Percentiles rank a stretch among this genome's conserved stretches.
Evolutionary conservation across 2,329 filamentous ascomycete species (phyloP).

Genomic region (Pseudophaeomoniella oleicola): DNA sequence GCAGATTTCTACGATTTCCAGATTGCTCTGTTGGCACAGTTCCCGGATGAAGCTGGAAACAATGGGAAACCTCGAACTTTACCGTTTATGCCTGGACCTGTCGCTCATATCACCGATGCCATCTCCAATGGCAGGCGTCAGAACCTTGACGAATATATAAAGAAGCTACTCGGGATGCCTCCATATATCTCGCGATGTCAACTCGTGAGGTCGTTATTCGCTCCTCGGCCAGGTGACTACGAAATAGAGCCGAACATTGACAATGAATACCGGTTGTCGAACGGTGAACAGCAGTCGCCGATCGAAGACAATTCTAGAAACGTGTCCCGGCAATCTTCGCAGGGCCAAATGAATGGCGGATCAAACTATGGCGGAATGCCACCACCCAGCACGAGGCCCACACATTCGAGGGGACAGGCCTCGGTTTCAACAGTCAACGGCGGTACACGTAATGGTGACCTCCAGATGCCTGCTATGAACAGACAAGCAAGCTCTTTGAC

Average conservation of each 20-base stretch:
- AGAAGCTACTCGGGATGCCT: constrained; percentile 72
- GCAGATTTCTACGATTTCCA: constrained; percentile 99
- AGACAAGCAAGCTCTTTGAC: constrained; percentile 40
- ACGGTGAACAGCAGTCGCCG: constrained; percentile 53
- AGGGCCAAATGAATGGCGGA: constrained; percentile 46
- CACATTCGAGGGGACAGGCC: constrained; percentile 25
- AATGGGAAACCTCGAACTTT: constrained; percentile 66
- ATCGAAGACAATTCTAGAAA: constrained; percentile 45
- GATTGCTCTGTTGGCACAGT: constrained; percentile 81
- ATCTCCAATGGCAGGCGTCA: constrained; percentile 88
- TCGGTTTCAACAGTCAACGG: constrained; percentile 18
- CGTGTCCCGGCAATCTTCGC: constrained; percentile 50
- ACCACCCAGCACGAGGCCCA: constrained; percentile 16
- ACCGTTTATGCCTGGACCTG: constrained; percentile 95
- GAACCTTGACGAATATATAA: constrained; percentile 90
- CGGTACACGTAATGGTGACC: constrained; percentile 18
- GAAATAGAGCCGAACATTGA: constrained; percentile 63
- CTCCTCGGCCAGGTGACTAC: constrained; percentile 78
- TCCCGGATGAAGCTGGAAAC: constrained; percentile 85
- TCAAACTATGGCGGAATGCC: constrained; percentile 39
- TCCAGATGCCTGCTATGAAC: constrained; percentile 21
- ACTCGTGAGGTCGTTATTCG: constrained; percentile 81
- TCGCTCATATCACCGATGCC: constrained; percentile 94
- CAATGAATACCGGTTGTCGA: constrained; percentile 63
- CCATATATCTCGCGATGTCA: constrained; percentile 71